A percentile compares a stretch with the other conserved stretches of the same genome.
Evolutionary conservation across 108 stramenopile species (phyloP).

Genomic region (Cyclotella cryptica): DNA sequence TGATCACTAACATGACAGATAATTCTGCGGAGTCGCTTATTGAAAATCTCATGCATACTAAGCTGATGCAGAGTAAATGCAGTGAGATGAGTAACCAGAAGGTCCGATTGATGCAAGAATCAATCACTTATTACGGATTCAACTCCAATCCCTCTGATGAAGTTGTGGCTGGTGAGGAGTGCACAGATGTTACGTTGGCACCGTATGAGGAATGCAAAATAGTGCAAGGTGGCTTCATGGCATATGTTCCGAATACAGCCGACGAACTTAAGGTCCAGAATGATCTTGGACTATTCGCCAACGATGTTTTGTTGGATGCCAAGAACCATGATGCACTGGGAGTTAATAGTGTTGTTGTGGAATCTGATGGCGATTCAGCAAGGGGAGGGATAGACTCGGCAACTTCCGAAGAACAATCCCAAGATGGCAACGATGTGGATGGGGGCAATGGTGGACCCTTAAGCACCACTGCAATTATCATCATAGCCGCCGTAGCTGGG

Average conservation of each 20-base stretch:
- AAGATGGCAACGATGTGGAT: neutral
- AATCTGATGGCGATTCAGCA: constrained; percentile 4
- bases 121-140: constrained; percentile 30
- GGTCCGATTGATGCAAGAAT: constrained; percentile 3
- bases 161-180: constrained; percentile 9
- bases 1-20: constrained; percentile 2
- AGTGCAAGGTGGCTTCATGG: constrained; percentile 31
- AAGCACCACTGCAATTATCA: constrained; percentile 8
- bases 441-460: neutral
- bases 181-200: constrained; percentile 4
- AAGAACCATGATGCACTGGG: constrained; percentile 8
- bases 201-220: constrained; percentile 22
- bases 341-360: constrained; percentile 12
- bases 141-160: constrained; percentile 45
- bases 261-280: constrained; percentile 11
- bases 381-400: constrained; percentile 9
- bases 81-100: neutral
- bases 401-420: constrained; percentile 7
- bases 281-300: constrained; percentile 19
- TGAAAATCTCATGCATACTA: constrained; percentile 26
- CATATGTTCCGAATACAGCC: neutral
- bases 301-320: constrained; percentile 9
- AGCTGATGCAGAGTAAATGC: constrained; percentile 25
- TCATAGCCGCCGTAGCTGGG: constrained; percentile 9
- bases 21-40: neutral